Evolutionary conservation across 805 yeast genomes (phyloP), one percentile per base, ranked within the genome.

Genomic region (Lipomyces starkeyi): DNA sequence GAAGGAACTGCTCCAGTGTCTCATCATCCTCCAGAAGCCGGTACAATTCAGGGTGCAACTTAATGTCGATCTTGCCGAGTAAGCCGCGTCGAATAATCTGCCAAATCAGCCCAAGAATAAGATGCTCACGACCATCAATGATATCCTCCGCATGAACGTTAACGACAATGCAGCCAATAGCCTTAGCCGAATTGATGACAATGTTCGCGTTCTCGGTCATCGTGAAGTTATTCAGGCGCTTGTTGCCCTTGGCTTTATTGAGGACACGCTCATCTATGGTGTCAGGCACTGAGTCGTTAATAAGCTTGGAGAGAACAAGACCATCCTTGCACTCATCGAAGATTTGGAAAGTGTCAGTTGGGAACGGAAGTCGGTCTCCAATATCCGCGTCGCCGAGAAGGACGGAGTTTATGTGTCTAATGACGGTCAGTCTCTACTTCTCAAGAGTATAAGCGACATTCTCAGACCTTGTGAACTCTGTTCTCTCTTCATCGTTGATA

Each of bases 61-160:
- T 93, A 79, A 95, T 95, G 80, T 95, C 99, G 78, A 95, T 95
- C 81, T 95, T 95, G 73, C 94, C 87, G 74, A 95, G 87, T 77
- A 95, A 83, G 59, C 99, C 99, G 80, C 97, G 89, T 82, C 99
- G 89, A 74, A 95, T 95, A 76, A 95, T 91, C 83, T 95, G 99
- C 99, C 99, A 95, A 74, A 95, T 94, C 69, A 95, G 85, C 71
- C 99, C 99, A 72, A 95, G 82, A 70, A 95, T 91, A 78, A 95
- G 85, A 80, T 94, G 98, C 80, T 95, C 99, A 74, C 91, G 91
- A 76, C 99, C 99, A 75, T 93, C 98, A 73, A 93, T 91, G 71
- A 95, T 92, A 79, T 94, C 98, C 78, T 95, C 98, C 13, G 98
- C 91, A 75, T 94, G 98, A 61, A 95, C 98, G 77, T 95, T 95